A percentile compares a stretch with the other conserved stretches of the same genome.
Conservation (phyloP, 345 rosid species). For the Moringa oleifera region DNA sequence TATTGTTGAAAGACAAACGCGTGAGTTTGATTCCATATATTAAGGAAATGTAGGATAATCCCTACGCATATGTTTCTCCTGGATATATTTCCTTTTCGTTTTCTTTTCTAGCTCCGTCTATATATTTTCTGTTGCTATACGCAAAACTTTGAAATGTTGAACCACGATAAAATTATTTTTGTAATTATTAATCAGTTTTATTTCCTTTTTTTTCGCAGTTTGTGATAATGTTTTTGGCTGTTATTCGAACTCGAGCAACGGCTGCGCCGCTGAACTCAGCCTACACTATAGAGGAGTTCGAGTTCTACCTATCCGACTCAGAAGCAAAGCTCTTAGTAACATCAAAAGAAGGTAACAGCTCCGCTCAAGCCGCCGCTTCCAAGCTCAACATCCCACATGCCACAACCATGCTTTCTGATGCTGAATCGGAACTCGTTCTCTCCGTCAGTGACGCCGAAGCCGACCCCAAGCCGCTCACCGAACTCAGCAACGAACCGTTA, state of each 20-base stretch:
- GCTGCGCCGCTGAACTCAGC: conserved; percentile 70
- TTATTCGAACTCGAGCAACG: conserved; percentile 47
- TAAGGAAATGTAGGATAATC: too few relatives aligned
- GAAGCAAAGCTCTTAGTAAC: conserved; percentile 56
- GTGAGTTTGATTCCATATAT: too few relatives aligned
- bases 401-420: conserved; percentile 26
- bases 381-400: conserved; percentile 51
- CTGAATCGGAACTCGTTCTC: conserved; percentile 27
- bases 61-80: too few relatives aligned
- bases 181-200: too few relatives aligned
- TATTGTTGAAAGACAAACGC: too few relatives aligned
- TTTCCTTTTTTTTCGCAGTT: conserved; percentile 30
- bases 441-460: conserved; percentile 23
- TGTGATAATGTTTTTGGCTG: conserved; percentile 49
- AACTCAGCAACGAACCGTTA: conserved; percentile 42
- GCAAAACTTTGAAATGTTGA: too few relatives aligned
- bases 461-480: conserved; percentile 12
- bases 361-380: conserved; percentile 59
- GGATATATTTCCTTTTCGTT: too few relatives aligned
- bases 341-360: conserved; percentile 34
- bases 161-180: too few relatives aligned
- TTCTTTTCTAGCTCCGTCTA: too few relatives aligned
- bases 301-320: conserved; percentile 68
- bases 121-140: too few relatives aligned
- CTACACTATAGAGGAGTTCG: conserved; percentile 65